Percentiles rank a stretch among this genome's conserved stretches.
Evolutionary conservation across 495 filamentous ascomycete species (phyloP).

Genomic region (Achaetomiella virescens): DNA sequence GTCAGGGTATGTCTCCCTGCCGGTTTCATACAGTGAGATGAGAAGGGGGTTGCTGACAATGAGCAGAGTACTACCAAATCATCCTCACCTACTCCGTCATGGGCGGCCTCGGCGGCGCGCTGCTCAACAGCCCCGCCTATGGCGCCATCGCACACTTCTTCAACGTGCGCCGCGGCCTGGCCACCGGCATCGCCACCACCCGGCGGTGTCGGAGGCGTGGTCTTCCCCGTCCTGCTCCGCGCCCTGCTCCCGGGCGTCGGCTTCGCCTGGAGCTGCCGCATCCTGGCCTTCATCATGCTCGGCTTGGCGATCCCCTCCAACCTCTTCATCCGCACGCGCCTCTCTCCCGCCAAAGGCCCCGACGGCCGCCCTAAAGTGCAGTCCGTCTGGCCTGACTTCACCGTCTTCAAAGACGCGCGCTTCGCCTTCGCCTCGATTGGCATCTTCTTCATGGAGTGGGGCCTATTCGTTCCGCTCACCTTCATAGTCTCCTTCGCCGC

Average conservation of each 20-base stretch:
- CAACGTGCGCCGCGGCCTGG: constrained; percentile 51
- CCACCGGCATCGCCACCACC: constrained; percentile 58
- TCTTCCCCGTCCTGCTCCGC: constrained; percentile 53
- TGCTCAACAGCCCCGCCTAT: constrained; percentile 55
- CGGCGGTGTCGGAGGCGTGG: constrained; percentile 54
- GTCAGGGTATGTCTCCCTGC: constrained; percentile 26
- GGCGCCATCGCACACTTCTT: constrained; percentile 62
- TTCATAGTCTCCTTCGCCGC: constrained; percentile 49
- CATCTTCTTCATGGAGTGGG: constrained; percentile 51
- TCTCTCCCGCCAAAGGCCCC: constrained; percentile 33
- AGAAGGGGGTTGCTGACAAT: constrained; percentile 1
- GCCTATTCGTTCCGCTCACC: constrained; percentile 42
- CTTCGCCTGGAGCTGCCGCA: constrained; percentile 54
- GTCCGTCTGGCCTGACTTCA: constrained; percentile 45
- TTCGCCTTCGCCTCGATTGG: constrained; percentile 50
- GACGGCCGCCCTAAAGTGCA: constrained; percentile 23
- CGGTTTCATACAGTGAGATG: neutral
- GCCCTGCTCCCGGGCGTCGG: constrained; percentile 43
- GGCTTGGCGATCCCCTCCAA: constrained; percentile 48
- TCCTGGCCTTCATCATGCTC: constrained; percentile 53
- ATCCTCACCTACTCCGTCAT: constrained; percentile 55
- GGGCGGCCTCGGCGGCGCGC: constrained; percentile 49
- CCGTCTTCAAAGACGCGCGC: constrained; percentile 49
- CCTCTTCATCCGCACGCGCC: constrained; percentile 48
- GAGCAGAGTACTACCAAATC: constrained; percentile 58